These are phyloP conservation scores for Simplicillium sp. DNA, from an alignment of 2,329 filamentous ascomycete species.

Conservation along the genomic window DNA sequence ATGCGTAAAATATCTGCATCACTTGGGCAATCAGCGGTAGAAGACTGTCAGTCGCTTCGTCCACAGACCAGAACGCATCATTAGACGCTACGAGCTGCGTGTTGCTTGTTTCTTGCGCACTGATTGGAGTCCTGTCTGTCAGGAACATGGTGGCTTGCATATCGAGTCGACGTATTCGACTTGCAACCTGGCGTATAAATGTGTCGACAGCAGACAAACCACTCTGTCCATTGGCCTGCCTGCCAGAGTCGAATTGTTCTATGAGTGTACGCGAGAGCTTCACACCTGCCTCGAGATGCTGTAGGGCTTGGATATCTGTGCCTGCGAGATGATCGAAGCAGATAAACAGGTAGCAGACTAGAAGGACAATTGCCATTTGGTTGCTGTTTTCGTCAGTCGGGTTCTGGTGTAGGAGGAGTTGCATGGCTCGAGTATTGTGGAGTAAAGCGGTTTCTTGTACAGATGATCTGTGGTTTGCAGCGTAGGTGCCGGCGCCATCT, in stretches of 20 bases:
- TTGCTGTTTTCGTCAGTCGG: constrained; percentile 11
- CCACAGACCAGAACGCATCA: constrained; percentile 16
- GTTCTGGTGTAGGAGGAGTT: constrained; percentile 16
- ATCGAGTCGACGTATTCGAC: constrained; percentile 25
- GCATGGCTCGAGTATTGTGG: constrained; percentile 20
- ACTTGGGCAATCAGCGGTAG: constrained; percentile 17
- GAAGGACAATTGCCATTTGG: constrained; percentile 19
- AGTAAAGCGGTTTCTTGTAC: constrained; percentile 13
- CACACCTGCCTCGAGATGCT: constrained; percentile 24
- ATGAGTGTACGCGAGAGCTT: constrained; percentile 17
- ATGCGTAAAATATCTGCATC: constrained; percentile 17
- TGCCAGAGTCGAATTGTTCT: constrained; percentile 6
- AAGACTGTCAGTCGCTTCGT: constrained; percentile 21
- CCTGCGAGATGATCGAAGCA: constrained; percentile 26
- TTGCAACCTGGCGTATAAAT: constrained; percentile 18
- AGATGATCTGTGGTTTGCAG: no score
- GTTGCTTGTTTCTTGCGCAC: constrained; percentile 13
- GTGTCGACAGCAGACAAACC: constrained; percentile 8
- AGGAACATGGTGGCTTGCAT: constrained; percentile 24
- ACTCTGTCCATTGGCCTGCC: neutral
- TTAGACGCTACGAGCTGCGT: constrained; percentile 3
- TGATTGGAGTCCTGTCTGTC: constrained; percentile 20
- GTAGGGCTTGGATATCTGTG: constrained; percentile 22
- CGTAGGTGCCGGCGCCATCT: constrained; percentile 9
- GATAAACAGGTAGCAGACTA: constrained; percentile 28